Conservation (phyloP, 352 stramenopile species). For the Phytophthora uliginosa region DNA sequence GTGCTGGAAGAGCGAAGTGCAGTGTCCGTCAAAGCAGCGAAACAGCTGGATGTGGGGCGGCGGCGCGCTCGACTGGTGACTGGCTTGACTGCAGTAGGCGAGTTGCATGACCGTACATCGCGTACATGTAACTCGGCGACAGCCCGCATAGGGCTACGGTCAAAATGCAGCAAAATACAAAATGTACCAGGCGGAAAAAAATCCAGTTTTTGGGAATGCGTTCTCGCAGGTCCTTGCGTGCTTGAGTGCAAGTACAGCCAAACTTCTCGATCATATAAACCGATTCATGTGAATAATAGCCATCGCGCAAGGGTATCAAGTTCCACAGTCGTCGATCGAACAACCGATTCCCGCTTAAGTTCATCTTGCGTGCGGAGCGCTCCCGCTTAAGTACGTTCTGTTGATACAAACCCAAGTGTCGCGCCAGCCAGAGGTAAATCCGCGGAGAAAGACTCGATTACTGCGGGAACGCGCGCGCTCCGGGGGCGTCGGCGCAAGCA, state of each 20-base stretch:
- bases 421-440: slow-evolving; percentile 39
- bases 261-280: background rate
- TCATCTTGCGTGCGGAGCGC: slow-evolving; percentile 3
- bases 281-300: background rate
- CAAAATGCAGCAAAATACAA: background rate
- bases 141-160: background rate
- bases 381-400: slow-evolving; percentile 4
- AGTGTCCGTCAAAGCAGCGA: slow-evolving; percentile 18
- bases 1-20: slow-evolving; percentile 23
- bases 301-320: slow-evolving; percentile 7
- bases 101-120: background rate
- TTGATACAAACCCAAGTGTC: slow-evolving; percentile 40
- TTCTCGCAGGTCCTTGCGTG: slow-evolving; percentile 24
- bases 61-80: slow-evolving; percentile 12
- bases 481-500: slow-evolving; percentile 21
- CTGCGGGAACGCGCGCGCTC: slow-evolving; percentile 3
- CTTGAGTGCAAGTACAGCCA: too few relatives aligned
- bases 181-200: slow-evolving; percentile 26
- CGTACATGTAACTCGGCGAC: background rate
- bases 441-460: slow-evolving; percentile 38
- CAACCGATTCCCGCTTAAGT: slow-evolving; percentile 38
- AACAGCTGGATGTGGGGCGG: slow-evolving; percentile 28
- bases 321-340: slow-evolving; percentile 27
- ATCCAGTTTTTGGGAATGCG: slow-evolving; percentile 30
- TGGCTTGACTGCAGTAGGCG: slow-evolving; percentile 7